A percentile compares a stretch with the other conserved stretches of the same genome.
Evolutionary conservation across 1,139 yeast species (phyloP).

Genomic region (Debaryomycetaceae sp.): DNA sequence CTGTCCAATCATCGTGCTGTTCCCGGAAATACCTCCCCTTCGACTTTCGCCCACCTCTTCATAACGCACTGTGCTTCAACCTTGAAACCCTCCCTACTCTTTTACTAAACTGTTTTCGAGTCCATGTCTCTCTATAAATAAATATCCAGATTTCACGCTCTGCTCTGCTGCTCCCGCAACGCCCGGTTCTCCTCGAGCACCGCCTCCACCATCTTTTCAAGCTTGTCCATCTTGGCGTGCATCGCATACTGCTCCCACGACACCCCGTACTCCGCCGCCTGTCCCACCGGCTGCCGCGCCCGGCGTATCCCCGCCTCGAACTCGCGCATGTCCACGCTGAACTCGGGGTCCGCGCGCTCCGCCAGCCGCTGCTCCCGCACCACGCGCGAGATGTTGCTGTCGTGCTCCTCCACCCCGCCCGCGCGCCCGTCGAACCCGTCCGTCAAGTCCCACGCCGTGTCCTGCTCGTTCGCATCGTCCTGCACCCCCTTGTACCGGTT

Average conservation of each 20-base stretch:
- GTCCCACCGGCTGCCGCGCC: constrained; percentile 46
- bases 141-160: too few relatives aligned
- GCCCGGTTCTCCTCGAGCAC: constrained; percentile 34
- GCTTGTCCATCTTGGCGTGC: constrained; percentile 36
- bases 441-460: constrained; percentile 73
- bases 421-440: constrained; percentile 54
- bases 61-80: too few relatives aligned
- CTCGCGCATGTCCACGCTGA: constrained; percentile 33
- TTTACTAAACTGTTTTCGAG: too few relatives aligned
- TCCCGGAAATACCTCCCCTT: too few relatives aligned
- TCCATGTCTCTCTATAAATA: too few relatives aligned
- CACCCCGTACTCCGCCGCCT: constrained; percentile 46
- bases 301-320: constrained; percentile 40
- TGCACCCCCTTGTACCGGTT: constrained; percentile 55
- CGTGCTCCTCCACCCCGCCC: constrained; percentile 27
- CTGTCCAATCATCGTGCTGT: too few relatives aligned
- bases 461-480: constrained; percentile 75
- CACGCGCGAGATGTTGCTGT: constrained; percentile 25
- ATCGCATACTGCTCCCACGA: constrained; percentile 58
- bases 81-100: too few relatives aligned
- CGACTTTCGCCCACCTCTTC: too few relatives aligned
- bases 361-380: constrained; percentile 46
- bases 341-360: constrained; percentile 65
- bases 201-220: constrained; percentile 29
- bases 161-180: constrained; percentile 11